Evolutionary conservation across 352 stramenopile species (phyloP), one percentile per base, ranked within the genome.

Genomic region (Peronospora belbahrii): DNA sequence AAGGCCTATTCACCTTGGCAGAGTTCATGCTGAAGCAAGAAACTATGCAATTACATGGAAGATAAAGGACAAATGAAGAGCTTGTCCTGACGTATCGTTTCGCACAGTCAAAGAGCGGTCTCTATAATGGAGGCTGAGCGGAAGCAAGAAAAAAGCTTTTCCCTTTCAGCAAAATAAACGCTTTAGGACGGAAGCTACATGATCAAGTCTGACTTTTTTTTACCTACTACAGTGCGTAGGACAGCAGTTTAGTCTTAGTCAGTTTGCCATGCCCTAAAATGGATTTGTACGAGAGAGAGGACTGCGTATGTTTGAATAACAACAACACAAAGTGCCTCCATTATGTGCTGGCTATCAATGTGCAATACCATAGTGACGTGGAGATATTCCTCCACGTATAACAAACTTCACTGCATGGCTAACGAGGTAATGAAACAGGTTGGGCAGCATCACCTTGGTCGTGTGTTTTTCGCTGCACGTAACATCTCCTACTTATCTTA

Each of bases 401-500:
- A 83, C 14, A 88, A 88, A n/a, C n/a, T n/a, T n/a, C n/a, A n/a
- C n/a, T n/a, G n/a, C 43, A 88, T 88, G 74, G 40, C 83, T 35
- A 88, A 88, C 34, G 77, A 88, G 38, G 53, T 70, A 0, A 20
- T 75, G 18, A 74, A 88, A 56, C 74, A 88, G 41, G 74, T 74
- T 13, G 70, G 70, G 2, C 48, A 6, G 32, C 56, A 2, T 59
- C 61, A 2, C 19, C 48, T 17, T 78, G 74, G 67, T 67, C 67
- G 0, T 44, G 38, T 1, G 2, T 57, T 87, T 3, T 38, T 71
- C 0, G 50, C 70, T 20, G 57, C 59, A 3, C 72, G 74, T 39
- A 81, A 56, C 50, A 75, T 87, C 39, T 64, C 62, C 15, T 84
- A 85, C 28, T 40, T 80, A 17, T 62, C 68, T 33, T 70, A 83